These are phyloP conservation scores for Perkinsus chesapeaki DNA, from an alignment of 169 alveolate species.

Conservation along the genomic window DNA sequence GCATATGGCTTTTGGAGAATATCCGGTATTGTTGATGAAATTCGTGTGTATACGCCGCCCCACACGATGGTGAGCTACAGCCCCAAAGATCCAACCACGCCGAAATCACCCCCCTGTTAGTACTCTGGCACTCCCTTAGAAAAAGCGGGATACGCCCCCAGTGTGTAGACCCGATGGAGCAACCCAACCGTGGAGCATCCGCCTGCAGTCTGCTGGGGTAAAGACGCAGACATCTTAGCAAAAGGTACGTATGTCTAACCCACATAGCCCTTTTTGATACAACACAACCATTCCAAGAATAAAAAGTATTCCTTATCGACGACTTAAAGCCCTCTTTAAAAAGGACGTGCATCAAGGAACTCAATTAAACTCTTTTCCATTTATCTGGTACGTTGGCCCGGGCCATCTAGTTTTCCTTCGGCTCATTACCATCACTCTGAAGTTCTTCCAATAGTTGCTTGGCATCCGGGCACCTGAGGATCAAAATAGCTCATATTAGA, in stretches of 20 bases:
- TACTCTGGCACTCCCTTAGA: background rate
- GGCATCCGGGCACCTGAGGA: background rate
- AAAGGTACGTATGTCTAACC: background rate
- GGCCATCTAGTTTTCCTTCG: background rate
- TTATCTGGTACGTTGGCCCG: background rate
- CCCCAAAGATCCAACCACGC: background rate
- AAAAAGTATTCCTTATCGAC: background rate
- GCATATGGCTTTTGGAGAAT: no score
- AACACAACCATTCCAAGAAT: background rate
- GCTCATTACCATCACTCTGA: background rate
- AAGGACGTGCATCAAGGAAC: background rate
- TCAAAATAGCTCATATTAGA: background rate
- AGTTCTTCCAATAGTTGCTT: background rate
- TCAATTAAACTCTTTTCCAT: background rate
- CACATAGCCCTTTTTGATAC: background rate
- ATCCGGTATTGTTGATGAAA: no score
- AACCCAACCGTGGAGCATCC: background rate
- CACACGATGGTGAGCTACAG: no score
- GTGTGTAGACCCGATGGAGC: background rate
- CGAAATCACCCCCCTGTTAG: background rate
- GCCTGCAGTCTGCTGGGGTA: background rate
- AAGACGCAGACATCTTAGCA: background rate
- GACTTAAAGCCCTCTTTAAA: background rate
- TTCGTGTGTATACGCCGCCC: no score
- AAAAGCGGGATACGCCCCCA: background rate